Evolutionary conservation across 2,329 filamentous ascomycete genomes (phyloP).

Genomic region (Lasiodiplodia hormozganensis): DNA sequence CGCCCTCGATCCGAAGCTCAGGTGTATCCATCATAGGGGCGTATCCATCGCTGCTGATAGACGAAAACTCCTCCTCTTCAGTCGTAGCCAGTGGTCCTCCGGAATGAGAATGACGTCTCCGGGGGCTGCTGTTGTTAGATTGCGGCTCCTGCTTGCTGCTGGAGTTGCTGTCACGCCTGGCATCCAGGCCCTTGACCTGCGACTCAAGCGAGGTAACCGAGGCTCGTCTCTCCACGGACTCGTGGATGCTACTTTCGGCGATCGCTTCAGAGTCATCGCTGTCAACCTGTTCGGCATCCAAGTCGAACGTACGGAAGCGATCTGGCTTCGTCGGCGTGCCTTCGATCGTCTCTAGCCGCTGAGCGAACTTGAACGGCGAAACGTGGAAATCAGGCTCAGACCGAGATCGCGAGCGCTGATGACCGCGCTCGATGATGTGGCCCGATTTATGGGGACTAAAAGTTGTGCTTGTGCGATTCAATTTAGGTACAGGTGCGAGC

Average conservation of each 20-base stretch:
- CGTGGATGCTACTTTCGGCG: conserved; percentile 22
- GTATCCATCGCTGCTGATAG: conserved; percentile 13
- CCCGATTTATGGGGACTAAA: conserved; percentile 13
- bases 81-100: conserved; percentile 1
- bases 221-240: conserved; percentile 36
- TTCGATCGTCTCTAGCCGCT: conserved; percentile 24
- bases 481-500: conserved; percentile 26
- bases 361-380: conserved; percentile 23
- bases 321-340: conserved; percentile 23
- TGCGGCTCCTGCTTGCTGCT: conserved; percentile 7
- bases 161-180: conserved; percentile 29
- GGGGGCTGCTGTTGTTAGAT: conserved; percentile 16
- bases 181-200: conserved; percentile 38
- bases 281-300: conserved; percentile 14
- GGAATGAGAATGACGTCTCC: conserved; percentile 5
- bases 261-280: conserved; percentile 23
- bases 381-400: conserved; percentile 25
- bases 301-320: conserved; percentile 4
- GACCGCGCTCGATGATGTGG: conserved; percentile 11
- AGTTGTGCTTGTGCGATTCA: conserved; percentile 25
- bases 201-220: conserved; percentile 44
- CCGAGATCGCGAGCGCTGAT: conserved; percentile 25
- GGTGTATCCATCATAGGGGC: not conserved
- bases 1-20: not conserved
- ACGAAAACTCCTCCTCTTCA: conserved; percentile 5